Evolutionary conservation across 1,284 basidiomycete species (phyloP), one percentile per base, ranked within the genome.

Genomic region (Malassezia yamatoensis): DNA sequence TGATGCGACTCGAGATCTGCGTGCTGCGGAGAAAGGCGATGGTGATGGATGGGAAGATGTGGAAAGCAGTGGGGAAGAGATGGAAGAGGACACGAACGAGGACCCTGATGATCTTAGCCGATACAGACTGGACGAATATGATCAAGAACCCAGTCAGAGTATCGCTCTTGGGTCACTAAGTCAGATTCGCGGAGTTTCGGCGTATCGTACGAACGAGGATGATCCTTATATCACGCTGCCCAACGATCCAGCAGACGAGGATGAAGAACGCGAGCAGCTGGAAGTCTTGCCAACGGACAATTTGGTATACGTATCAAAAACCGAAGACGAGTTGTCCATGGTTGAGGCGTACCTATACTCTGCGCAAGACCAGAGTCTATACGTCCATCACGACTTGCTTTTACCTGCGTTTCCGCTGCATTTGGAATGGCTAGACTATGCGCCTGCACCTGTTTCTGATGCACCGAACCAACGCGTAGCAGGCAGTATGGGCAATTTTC

Each of bases 361-460:
- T 11, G 59, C 67, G 2, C 32, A 53, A 33, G 67, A 67, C 44
- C 39, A 76, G 74, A 90, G 90, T 71, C 82, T 98, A 33, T 98
- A 93, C 75, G 87, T 88, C 29, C 94, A 98, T 75, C 94, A 99
- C 78, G 94, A 99, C 76, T 82, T 96, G 69, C 88, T 99, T 84
- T 83, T 99, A 15, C 93, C 93, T 55, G 87, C 89, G 58, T 94
- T 96, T 78, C 94, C 94, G 3, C 85, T 99, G 57, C 96, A 93
- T 69, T 85, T 99, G 56, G 94, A 98, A 80, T 99, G 94, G 94
- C 85, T 98, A 62, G 89, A 98, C 76, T 96, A 90, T 75, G 81
- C 85, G 11, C 87, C 89, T 18, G 79, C 82, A 15, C 62, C 62
- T 8, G 79, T 80, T 20, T 13, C 42, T 7, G 43, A 45, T 9